Evolutionary conservation across 148 eudicot species (phyloP).

Genomic region (Agrostemma githago): DNA sequence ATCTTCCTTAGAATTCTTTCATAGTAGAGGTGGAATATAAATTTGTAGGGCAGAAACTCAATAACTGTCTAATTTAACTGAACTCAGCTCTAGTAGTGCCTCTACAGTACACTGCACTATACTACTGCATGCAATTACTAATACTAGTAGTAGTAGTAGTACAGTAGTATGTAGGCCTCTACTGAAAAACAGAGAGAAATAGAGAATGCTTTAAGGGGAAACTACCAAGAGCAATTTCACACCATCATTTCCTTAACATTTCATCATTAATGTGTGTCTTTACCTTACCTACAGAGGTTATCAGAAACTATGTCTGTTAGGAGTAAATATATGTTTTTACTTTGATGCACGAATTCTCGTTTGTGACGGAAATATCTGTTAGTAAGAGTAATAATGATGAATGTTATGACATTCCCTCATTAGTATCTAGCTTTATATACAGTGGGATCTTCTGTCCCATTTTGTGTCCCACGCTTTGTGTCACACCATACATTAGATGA

Average conservation of each 20-base stretch:
- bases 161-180: background rate
- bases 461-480: too few species aligned
- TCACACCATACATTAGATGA: too few species aligned
- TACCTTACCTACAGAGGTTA: background rate
- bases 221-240: slow-evolving; percentile 8
- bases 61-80: slow-evolving; percentile 4
- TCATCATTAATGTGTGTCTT: background rate
- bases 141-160: background rate
- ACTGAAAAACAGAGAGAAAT: background rate
- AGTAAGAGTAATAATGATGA: too few species aligned
- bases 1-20: background rate
- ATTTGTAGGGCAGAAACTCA: slow-evolving; percentile 3
- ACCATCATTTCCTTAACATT: background rate
- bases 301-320: background rate
- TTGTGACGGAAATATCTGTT: too few species aligned
- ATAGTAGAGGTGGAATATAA: background rate
- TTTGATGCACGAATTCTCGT: too few species aligned
- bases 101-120: slow-evolving; percentile 6
- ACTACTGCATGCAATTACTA: too few species aligned
- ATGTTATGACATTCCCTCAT: too few species aligned
- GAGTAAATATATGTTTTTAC: too few species aligned
- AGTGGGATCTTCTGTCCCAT: too few species aligned
- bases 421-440: too few species aligned
- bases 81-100: background rate
- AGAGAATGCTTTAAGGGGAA: background rate